Conservation (phyloP, 176 grass and related monocot species). For the Avena eriantha region DNA sequence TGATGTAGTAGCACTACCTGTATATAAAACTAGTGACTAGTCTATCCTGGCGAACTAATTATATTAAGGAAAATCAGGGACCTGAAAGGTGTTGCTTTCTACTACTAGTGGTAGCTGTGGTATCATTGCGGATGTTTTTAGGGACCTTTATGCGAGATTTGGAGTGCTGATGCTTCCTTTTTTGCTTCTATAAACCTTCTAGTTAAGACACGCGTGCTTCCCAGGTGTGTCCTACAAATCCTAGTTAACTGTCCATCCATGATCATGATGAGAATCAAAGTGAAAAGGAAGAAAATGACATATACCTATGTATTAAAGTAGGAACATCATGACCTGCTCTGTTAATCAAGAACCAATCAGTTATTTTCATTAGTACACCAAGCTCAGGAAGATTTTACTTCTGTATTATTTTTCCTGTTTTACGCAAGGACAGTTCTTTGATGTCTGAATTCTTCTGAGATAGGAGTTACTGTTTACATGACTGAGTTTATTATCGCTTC, state of each 20-base stretch:
- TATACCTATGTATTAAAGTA: constrained; percentile 24
- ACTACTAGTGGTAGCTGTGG: constrained; percentile 8
- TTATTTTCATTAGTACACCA: constrained; percentile 24
- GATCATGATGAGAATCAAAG: constrained; percentile 41
- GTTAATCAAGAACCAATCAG: constrained; percentile 22
- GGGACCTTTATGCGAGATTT: constrained; percentile 15
- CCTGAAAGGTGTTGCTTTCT: constrained; percentile 10
- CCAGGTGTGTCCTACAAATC: constrained; percentile 10
- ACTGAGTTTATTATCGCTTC: constrained; percentile 43
- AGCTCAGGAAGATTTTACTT: neutral
- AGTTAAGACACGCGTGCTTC: constrained; percentile 13
- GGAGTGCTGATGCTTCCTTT: constrained; percentile 18
- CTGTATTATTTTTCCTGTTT: constrained; percentile 7
- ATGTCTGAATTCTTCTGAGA: constrained; percentile 29
- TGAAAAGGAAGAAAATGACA: constrained; percentile 44
- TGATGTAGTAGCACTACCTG: constrained; percentile 48
- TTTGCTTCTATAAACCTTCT: neutral
- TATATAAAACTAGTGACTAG: constrained; percentile 15
- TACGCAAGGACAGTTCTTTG: constrained; percentile 15
- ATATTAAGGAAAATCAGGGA: constrained; percentile 35
- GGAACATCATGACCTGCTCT: constrained; percentile 37
- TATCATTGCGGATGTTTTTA: constrained; percentile 20
- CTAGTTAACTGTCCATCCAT: constrained; percentile 15
- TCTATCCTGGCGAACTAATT: constrained; percentile 39
- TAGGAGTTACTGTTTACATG: neutral